Base-by-base conservation (phyloP, 208 protist genomes). In the Acanthamoeba triangularis region DNA sequence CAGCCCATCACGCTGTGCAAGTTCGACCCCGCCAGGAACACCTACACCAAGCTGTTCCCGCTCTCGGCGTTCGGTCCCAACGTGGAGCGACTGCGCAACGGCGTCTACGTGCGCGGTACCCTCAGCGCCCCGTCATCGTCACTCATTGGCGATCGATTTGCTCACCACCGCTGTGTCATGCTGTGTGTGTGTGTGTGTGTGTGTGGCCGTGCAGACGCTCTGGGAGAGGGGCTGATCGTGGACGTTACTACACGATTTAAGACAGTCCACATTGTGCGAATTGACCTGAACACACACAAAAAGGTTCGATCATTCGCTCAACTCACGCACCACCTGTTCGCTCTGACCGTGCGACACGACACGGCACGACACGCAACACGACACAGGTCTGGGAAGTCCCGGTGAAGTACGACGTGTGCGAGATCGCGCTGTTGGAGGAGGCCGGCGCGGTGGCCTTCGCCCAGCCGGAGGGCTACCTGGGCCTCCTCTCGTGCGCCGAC, bases 371-470 rank as follows among this genome's bases (percentile, higher is more conserved):
- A 47, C 20, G 4, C 61, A 2, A 18, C 23, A 30, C 61, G 16
- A 1, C 16, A 25, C 69, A 80, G 69, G 4, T 82, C 11, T 82
- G 74, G 74, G 74, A 82, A 28, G 41, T 49, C 1, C 74, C 74
- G 37, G 74, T 82, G 16, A 82, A 82, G 41, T 82, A 82, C 74
- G 74, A 82, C 30, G 74, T 82, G 37, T 82, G 74, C 41, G 74
- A 82, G 74, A 82, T 82, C 8, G 20, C 30, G 11, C 37, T 47
- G 37, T 3, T 82, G 30, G 74, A 82, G 37, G 33, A 41, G 74
- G 74, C 37, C 35, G 33, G 33, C 37, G 74, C 74, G 10, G 74
- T 82, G 30, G 74, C 74, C n/a, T 82, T 82, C 33, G 74, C 74
- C 10, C 74, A 82, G 74, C 74, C 74, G 33, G 74, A 82, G 41